A percentile compares a stretch with the other conserved stretches of the same genome.
phyloP scores from a whole-genome alignment of 495 filamentous ascomycete genomes.

The Podospora didyma region DNA sequence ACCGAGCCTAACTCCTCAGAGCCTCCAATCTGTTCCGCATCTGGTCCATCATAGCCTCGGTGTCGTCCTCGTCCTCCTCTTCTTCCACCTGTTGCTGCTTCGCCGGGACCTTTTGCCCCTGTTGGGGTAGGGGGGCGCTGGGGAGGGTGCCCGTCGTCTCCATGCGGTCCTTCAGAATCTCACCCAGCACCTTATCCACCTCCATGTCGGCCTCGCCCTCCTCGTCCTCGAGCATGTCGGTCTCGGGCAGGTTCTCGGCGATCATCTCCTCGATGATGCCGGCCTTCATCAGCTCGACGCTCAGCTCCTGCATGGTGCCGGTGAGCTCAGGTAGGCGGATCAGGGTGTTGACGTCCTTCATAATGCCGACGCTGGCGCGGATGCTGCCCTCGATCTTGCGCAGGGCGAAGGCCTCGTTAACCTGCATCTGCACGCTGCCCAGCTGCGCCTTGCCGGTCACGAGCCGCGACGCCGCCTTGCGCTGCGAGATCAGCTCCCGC shows the following conservation, averaged over 20 bases:
- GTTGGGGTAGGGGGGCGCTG: constrained; percentile 53
- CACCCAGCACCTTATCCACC: constrained; percentile 87
- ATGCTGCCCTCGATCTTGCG: constrained; percentile 96
- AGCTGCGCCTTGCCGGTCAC: constrained; percentile 87
- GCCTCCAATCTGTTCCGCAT: constrained; percentile 91
- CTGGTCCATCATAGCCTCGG: constrained; percentile 81
- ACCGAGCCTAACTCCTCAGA: constrained; percentile 65
- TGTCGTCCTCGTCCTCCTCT: constrained; percentile 78
- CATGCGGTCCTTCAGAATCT: constrained; percentile 80
- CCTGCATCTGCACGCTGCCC: constrained; percentile 94
- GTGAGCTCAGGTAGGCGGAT: constrained; percentile 82
- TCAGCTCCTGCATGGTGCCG: constrained; percentile 85
- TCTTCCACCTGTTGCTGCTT: constrained; percentile 60
- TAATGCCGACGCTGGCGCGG: constrained; percentile 79
- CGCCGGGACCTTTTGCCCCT: constrained; percentile 34
- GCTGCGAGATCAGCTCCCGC: constrained; percentile 76
- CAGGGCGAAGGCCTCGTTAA: constrained; percentile 92
- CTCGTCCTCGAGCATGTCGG: constrained; percentile 55
- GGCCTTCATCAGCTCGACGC: constrained; percentile 82
- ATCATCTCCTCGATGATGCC: constrained; percentile 99
- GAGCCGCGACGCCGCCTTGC: constrained; percentile 68
- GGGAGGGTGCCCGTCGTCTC: constrained; percentile 60
- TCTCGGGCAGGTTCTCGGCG: constrained; percentile 73
- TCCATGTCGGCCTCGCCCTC: constrained; percentile 87
- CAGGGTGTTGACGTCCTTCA: constrained; percentile 92